Conservation (phyloP, 441 rosid genomes). For the Heliophila coronopifolia region DNA sequence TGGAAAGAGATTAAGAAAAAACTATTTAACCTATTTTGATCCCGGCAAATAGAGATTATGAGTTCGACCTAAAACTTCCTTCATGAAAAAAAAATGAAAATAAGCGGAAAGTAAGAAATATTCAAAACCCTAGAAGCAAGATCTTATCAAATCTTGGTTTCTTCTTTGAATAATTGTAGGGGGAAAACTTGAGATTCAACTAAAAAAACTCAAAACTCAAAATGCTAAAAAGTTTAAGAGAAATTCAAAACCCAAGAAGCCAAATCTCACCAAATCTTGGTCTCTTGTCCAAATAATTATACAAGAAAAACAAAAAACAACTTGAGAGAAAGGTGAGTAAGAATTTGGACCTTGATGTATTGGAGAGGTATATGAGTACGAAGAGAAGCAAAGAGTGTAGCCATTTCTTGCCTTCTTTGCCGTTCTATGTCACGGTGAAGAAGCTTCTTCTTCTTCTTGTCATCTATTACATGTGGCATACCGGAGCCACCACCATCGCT, state of each 20-base stretch:
- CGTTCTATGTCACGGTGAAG: conserved; percentile 67
- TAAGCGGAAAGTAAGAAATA: background rate
- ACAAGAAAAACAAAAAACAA: background rate
- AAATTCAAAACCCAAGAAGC: conserved; percentile 23
- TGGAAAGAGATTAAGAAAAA: no score
- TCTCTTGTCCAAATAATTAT: background rate
- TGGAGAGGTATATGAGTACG: conserved; percentile 68
- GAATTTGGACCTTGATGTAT: conserved; percentile 50
- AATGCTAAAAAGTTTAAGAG: background rate
- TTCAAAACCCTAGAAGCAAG: conserved; percentile 25
- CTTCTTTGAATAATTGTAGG: background rate
- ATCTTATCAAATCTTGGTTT: conserved; percentile 18
- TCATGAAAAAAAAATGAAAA: no score
- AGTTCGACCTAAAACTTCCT: no score
- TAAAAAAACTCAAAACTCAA: background rate
- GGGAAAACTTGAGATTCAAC: no score
- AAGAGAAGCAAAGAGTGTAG: conserved; percentile 57
- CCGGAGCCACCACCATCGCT: conserved; percentile 23
- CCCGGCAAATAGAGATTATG: no score
- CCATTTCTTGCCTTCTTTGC: conserved; percentile 76
- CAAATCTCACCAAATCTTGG: conserved; percentile 19
- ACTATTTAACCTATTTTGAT: no score
- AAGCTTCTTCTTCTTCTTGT: conserved; percentile 42
- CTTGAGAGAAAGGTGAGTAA: background rate
- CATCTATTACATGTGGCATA: conserved; percentile 7